Base-by-base conservation (phyloP, 345 rosid species). In the Noccaea bulbosa region DNA sequence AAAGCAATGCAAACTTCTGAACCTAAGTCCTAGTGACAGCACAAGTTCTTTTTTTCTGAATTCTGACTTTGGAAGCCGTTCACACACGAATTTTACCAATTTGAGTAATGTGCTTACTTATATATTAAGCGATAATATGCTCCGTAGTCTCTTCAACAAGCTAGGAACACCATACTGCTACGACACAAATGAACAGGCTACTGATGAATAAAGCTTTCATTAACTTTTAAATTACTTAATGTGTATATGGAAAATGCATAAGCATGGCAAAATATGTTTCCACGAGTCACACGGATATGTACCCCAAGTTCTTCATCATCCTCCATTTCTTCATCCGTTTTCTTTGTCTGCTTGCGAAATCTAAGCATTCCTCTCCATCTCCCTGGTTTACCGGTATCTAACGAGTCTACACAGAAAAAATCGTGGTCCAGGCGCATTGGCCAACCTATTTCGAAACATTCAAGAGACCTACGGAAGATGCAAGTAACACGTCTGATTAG, bases 381-480 rank as follows among this genome's bases (percentile, higher is more conserved):
- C 63, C 67, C 58, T 63, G 7, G 52, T 64, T 82, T 74, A 47
- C 6, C 7, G 66, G 78, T 79, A 20, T 77, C 67, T 72, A 72
- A 51, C 17, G 85, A 58, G 33, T 65, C 4, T 24, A 72, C 50
- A 59, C 34, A 73, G 80, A 93, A 93, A 79, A 88, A 93, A 62
- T 91, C 88, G 61, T 89, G 92, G 20, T 83, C 80, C 53, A 30
- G 48, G 76, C 81, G 83, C 92, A 93, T 84, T 11, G 98, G 98
- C 98, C 98, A 93, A 58, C 98, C 89, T 66, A 93, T 60, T 72
- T 87, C 82, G 46, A 93, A 91, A 82, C 98, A 93, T 65, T 83
- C 85, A 49, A 77, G 82, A 72, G 97, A 91, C 98, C 98, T 93
- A 63, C 50, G 84, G 66, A 73, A 65, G 80, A 77, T 22, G 15